These are phyloP conservation scores for Scedosporium dehoogii DNA, from an alignment of 2,329 filamentous ascomycete species.

Conservation along the genomic window DNA sequence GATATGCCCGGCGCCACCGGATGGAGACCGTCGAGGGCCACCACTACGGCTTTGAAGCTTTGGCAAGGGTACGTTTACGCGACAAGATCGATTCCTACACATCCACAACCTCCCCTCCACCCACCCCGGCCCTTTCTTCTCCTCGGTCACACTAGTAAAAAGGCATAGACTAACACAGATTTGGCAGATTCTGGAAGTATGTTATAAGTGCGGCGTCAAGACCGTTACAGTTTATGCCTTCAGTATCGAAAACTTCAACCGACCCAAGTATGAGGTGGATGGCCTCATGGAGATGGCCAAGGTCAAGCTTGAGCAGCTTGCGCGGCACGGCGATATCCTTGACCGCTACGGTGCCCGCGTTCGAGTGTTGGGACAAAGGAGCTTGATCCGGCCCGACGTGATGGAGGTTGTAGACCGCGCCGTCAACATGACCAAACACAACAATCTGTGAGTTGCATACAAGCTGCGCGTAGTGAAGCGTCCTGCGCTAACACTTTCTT, in stretches of 20 bases:
- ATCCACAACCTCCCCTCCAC: too few relatives aligned
- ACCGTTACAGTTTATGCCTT: slow-evolving; percentile 98
- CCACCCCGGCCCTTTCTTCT: not conserved
- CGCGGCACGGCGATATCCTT: slow-evolving; percentile 85
- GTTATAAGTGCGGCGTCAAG: slow-evolving; percentile 94
- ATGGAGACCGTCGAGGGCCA: slow-evolving; percentile 97
- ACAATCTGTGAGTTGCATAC: slow-evolving; percentile 53
- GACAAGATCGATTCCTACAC: not conserved
- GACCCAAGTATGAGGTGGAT: slow-evolving; percentile 92
- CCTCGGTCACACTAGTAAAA: not conserved
- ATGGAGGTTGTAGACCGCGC: slow-evolving; percentile 80
- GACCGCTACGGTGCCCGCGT: slow-evolving; percentile 87
- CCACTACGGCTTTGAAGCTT: slow-evolving; percentile 87
- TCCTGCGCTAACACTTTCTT: not conserved
- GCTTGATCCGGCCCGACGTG: slow-evolving; percentile 78
- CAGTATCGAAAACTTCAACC: slow-evolving; percentile 98
- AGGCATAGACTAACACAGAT: slow-evolving; percentile 10
- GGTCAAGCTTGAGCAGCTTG: slow-evolving; percentile 82
- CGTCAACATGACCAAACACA: slow-evolving; percentile 76
- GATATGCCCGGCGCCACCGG: slow-evolving; percentile 79
- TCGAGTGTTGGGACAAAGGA: slow-evolving; percentile 73
- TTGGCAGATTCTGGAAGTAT: slow-evolving; percentile 78
- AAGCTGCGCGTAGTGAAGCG: not conserved
- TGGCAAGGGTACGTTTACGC: slow-evolving; percentile 58
- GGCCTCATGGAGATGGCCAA: slow-evolving; percentile 97